Percentiles rank a stretch among this genome's conserved stretches.
These are phyloP conservation scores for Kodamaea fukazawae DNA, from an alignment of 805 yeast species.

Conservation along the genomic window DNA sequence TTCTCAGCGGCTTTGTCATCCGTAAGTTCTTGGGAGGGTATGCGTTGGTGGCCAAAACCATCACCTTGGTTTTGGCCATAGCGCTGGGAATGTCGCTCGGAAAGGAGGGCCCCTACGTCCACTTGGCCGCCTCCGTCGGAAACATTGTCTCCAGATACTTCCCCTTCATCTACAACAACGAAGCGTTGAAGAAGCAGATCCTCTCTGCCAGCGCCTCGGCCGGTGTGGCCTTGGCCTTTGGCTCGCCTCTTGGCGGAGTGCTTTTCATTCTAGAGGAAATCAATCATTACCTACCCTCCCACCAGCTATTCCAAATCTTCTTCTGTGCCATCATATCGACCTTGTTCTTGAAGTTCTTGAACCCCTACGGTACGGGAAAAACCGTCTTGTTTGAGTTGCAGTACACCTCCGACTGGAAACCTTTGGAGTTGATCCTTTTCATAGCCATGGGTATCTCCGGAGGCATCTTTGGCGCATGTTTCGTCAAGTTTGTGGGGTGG, in stretches of 20 bases:
- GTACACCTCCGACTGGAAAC: constrained; percentile 51
- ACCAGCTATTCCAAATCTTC: constrained; percentile 52
- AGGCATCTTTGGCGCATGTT: constrained; percentile 51
- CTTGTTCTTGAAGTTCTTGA: constrained; percentile 48
- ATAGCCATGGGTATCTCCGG: constrained; percentile 50
- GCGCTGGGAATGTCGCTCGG: constrained; percentile 59
- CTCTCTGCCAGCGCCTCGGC: constrained; percentile 56
- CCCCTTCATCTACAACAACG: constrained; percentile 45
- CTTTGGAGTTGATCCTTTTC: constrained; percentile 46
- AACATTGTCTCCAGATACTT: constrained; percentile 49
- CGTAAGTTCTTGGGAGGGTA: constrained; percentile 51
- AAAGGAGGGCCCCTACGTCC: constrained; percentile 63
- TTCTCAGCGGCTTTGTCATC: constrained; percentile 56
- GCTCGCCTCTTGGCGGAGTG: constrained; percentile 60
- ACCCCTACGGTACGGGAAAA: constrained; percentile 61
- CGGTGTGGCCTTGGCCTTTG: constrained; percentile 61
- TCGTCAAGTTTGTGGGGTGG: constrained; percentile 46
- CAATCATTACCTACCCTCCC: constrained; percentile 52
- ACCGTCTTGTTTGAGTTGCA: constrained; percentile 53
- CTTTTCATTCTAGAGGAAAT: constrained; percentile 57
- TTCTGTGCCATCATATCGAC: constrained; percentile 56
- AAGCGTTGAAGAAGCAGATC: constrained; percentile 49
- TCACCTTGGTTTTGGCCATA: constrained; percentile 49
- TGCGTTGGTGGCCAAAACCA: constrained; percentile 48
- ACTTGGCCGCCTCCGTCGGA: constrained; percentile 57